Evolutionary conservation across 441 rosid species (phyloP), one percentile per base, ranked within the genome.

Genomic region (Populus hybrid): DNA sequence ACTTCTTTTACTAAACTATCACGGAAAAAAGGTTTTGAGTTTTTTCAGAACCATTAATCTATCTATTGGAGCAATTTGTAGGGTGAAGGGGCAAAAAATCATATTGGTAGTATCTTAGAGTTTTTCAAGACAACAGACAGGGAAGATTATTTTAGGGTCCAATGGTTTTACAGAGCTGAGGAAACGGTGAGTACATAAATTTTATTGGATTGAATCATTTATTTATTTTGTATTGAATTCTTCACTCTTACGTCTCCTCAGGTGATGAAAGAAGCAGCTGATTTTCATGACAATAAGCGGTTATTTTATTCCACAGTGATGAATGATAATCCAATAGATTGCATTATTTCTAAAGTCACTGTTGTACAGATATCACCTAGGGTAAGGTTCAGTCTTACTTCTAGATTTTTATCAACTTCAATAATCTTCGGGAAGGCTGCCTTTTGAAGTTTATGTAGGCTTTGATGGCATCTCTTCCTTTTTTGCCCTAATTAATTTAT

Each of bases 91-190:
- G 82, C 80, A 73, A 79, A 89, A 77, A 81, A 76, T 28, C 91
- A 88, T 77, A 79, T 94, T 70, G 99, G 99, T 71, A 90, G 81
- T 83, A 87, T 94, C 74, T 67, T 92, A 81, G 99, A 94, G 76
- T 88, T 94, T 82, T 93, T 94, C 84, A 91, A 75, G 83, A 87
- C 99, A 70, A 90, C 89, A 53, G 88, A 89, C 67, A 87, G 82
- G 74, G 93, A 86, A 82, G 86, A 90, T 59, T 93, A 90, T 83
- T 90, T 92, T 80, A 89, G 98, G 87, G 98, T 91, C 83, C 95
- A 90, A 81, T 95, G 98, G 99, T 95, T 92, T 87, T 95, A 92
- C 77, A 91, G 88, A 83, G 95, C 97, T 82, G 92, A 88, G 76
- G 98, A 95, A 83, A 95, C 99, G 16, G 99, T 92, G 65, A 78